Percentiles rank a stretch among this genome's conserved stretches.
These are phyloP conservation scores for Fusarium bactridioides DNA, from an alignment of 2,329 filamentous ascomycete genomes.

Conservation along the genomic window DNA sequence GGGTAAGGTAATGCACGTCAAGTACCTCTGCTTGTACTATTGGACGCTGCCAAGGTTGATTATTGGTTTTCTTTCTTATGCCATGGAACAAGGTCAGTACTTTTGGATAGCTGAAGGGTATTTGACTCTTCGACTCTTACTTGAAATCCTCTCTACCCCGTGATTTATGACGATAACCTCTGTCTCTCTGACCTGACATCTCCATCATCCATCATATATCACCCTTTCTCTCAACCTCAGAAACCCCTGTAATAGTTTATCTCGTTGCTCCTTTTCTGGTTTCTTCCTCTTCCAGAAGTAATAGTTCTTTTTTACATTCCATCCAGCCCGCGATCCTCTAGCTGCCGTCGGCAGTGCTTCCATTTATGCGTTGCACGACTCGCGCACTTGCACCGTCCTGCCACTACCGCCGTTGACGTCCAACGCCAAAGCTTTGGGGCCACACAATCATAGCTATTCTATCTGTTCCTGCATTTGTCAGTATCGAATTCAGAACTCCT, in stretches of 20 bases:
- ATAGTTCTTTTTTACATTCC: conserved; percentile 14
- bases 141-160: neutral
- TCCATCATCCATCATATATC: neutral
- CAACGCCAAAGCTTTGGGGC: conserved; percentile 10
- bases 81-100: neutral
- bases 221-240: neutral
- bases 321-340: conserved; percentile 4
- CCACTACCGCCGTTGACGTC: conserved; percentile 8
- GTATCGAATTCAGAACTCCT: neutral
- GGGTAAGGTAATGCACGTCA: neutral
- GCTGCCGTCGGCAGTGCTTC: conserved; percentile 12
- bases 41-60: neutral
- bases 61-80: neutral
- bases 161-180: conserved; percentile 1
- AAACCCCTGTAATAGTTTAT: neutral
- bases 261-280: neutral
- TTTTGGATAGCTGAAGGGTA: neutral
- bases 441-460: neutral
- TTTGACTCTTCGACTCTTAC: neutral
- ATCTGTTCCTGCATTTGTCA: conserved; percentile 25
- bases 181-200: neutral
- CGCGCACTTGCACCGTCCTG: conserved; percentile 18
- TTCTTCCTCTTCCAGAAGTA: neutral
- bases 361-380: conserved; percentile 25
- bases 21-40: neutral